Conservation (phyloP, 352 stramenopile genomes). For the Phytophthora uliginosa region DNA sequence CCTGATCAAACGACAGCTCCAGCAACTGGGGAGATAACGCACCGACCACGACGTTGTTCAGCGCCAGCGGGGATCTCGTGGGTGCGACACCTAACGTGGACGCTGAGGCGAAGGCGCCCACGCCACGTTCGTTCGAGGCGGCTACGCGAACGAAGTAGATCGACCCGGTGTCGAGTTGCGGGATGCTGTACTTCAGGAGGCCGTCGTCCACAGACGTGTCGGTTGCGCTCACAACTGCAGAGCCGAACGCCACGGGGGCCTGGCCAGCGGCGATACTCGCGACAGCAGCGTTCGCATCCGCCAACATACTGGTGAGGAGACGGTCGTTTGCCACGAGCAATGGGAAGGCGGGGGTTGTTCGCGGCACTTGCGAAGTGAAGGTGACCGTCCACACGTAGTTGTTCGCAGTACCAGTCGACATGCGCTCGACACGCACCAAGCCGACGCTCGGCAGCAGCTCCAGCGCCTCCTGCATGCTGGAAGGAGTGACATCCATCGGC, state of each 20-base stretch:
- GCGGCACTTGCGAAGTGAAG: constrained; percentile 78
- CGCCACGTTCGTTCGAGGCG: constrained; percentile 86
- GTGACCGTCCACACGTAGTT: constrained; percentile 93
- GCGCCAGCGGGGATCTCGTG: constrained; percentile 57
- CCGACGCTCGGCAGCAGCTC: constrained; percentile 92
- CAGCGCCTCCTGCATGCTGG: constrained; percentile 76
- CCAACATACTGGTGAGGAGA: constrained; percentile 35
- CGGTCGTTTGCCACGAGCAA: constrained; percentile 66
- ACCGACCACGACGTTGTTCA: constrained; percentile 55
- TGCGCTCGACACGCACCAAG: constrained; percentile 91
- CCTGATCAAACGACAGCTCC: constrained; percentile 73
- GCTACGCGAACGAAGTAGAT: constrained; percentile 87
- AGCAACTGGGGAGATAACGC: constrained; percentile 50
- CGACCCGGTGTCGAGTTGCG: constrained; percentile 56
- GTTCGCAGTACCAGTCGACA: constrained; percentile 58
- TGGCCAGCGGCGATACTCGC: constrained; percentile 36
- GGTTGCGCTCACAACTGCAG: constrained; percentile 34
- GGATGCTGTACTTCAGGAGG: constrained; percentile 63
- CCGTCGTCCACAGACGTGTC: constrained; percentile 8
- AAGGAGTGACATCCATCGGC: constrained; percentile 65
- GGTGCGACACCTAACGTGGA: constrained; percentile 38
- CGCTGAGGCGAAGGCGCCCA: constrained; percentile 61
- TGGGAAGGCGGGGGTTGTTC: constrained; percentile 36
- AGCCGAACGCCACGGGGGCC: constrained; percentile 48
- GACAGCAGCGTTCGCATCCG: constrained; percentile 38